Conservation (phyloP, 148 eudicot species). For the Rhododendron williamsianum region DNA sequence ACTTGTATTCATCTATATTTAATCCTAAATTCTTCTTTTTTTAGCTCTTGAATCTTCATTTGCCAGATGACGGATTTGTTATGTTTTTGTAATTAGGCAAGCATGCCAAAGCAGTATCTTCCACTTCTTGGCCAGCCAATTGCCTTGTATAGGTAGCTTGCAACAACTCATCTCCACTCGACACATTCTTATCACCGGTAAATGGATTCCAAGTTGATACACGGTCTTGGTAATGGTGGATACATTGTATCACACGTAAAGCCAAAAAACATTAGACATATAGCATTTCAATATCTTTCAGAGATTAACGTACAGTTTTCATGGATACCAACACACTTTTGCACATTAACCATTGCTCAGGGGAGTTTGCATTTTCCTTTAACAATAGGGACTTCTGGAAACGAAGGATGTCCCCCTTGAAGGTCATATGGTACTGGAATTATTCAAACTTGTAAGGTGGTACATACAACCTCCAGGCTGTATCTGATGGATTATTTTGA, state of each 20-base stretch:
- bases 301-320: background rate
- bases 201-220: background rate
- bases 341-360: background rate
- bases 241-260: background rate
- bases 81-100: constrained; percentile 64
- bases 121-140: constrained; percentile 87
- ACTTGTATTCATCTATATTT: background rate
- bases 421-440: background rate
- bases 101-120: constrained; percentile 99
- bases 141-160: constrained; percentile 84
- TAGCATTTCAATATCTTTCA: background rate
- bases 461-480: background rate
- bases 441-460: background rate
- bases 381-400: background rate
- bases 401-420: background rate
- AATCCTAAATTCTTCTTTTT: constrained; percentile 7
- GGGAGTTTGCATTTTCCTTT: background rate
- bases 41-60: constrained; percentile 16
- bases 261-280: background rate
- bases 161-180: constrained; percentile 2
- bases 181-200: background rate
- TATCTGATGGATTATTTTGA: background rate
- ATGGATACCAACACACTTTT: background rate
- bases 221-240: background rate
- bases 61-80: constrained; percentile 25